Percentiles rank a stretch among this genome's conserved stretches.
Conservation (phyloP, 2,329 filamentous ascomycete species). For the Eutypella sp. region DNA sequence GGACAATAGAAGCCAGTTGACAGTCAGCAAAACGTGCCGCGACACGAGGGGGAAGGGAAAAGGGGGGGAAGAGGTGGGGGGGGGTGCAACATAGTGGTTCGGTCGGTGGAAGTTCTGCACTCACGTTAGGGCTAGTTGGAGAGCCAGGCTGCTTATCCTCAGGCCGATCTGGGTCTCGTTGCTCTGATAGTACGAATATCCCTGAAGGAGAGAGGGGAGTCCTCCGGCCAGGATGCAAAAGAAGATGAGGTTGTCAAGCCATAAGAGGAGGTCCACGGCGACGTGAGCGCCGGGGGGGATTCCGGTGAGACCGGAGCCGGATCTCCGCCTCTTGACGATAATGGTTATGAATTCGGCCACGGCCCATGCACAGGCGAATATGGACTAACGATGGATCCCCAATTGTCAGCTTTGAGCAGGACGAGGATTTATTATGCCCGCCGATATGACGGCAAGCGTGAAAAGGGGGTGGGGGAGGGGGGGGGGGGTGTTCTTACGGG, state of each 20-base stretch:
- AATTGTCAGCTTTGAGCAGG: not conserved
- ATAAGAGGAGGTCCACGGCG: not conserved
- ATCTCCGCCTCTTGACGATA: not conserved
- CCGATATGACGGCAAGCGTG: not conserved
- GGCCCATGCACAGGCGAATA: not conserved
- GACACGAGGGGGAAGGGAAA: not conserved
- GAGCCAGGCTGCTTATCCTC: not conserved
- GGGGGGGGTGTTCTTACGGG: not conserved
- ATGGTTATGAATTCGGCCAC: not conserved
- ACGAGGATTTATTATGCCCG: not conserved
- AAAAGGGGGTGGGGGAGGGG: not conserved
- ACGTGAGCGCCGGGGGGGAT: not conserved
- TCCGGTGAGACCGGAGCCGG: not conserved
- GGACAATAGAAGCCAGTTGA: too few species aligned
- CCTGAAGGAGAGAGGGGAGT: accelerated
- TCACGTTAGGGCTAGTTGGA: not conserved
- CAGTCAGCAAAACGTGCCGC: not conserved
- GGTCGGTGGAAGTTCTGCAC: not conserved
- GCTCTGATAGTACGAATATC: not conserved
- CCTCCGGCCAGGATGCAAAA: not conserved
- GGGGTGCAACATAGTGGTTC: not conserved
- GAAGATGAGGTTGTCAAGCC: not conserved
- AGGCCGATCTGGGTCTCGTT: not conserved
- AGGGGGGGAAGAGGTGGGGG: too few species aligned
- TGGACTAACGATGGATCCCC: not conserved